Percentiles rank a stretch among this genome's conserved stretches.
Evolutionary conservation across 495 filamentous ascomycete species (phyloP).

Genomic region (Lindgomyces ingoldianus): DNA sequence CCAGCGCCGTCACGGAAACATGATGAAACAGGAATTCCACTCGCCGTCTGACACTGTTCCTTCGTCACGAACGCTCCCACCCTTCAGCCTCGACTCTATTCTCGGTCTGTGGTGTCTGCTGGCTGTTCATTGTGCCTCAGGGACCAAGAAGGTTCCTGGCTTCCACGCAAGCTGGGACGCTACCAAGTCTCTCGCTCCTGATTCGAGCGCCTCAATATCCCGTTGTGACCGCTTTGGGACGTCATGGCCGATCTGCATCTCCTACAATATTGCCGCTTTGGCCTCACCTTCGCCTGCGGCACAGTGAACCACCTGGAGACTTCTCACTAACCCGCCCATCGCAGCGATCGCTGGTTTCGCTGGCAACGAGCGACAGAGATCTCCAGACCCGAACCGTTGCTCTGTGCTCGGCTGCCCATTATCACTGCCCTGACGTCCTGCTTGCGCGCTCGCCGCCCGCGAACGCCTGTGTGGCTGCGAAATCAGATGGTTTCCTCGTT

Average conservation of each 20-base stretch:
- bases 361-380: constrained; percentile 4
- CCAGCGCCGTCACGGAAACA: not conserved
- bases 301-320: not conserved
- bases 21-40: not conserved
- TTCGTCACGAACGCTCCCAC: not conserved
- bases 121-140: not conserved
- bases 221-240: constrained; percentile 8
- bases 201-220: not conserved
- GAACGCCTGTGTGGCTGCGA: not conserved
- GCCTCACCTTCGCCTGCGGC: not conserved
- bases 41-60: not conserved
- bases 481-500: not conserved
- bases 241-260: constrained; percentile 5
- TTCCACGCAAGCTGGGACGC: constrained; percentile 7
- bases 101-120: not conserved
- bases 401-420: constrained; percentile 10
- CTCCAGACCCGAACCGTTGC: constrained; percentile 16
- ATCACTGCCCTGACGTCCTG: not conserved
- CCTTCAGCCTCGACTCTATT: not conserved
- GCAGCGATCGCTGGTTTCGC: constrained; percentile 19
- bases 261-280: not conserved
- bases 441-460: not conserved
- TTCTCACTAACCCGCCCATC: not conserved
- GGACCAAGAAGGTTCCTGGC: constrained; percentile 13
- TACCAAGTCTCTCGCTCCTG: not conserved